Percentiles rank a stretch among this genome's conserved stretches.
Evolutionary conservation across 495 filamentous ascomycete genomes (phyloP).

Genomic region (Podospora conica): DNA sequence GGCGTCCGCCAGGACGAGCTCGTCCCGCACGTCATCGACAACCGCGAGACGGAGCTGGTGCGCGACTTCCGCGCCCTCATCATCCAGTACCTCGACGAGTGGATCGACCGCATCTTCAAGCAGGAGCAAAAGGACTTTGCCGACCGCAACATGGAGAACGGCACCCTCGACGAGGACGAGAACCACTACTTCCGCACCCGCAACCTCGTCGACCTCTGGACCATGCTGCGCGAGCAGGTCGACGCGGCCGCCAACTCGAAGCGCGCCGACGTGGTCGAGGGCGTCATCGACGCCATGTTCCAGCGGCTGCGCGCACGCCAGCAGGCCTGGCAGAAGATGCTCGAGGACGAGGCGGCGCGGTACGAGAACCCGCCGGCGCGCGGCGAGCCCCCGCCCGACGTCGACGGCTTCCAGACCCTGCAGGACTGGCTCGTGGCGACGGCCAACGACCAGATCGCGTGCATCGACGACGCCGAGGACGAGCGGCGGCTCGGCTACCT

Average conservation of each 20-base stretch:
- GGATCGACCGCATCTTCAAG: slow-evolving; percentile 86
- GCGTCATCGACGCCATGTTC: slow-evolving; percentile 92
- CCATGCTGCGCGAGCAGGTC: slow-evolving; percentile 90
- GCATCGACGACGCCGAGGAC: slow-evolving; percentile 82
- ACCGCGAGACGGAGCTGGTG: slow-evolving; percentile 79
- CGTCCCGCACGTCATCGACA: slow-evolving; percentile 76
- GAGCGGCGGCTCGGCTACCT: slow-evolving; percentile 68
- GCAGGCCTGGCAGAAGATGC: slow-evolving; percentile 73
- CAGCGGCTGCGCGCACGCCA: slow-evolving; percentile 75
- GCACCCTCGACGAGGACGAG: slow-evolving; percentile 74
- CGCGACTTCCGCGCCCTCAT: slow-evolving; percentile 92
- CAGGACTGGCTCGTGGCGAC: slow-evolving; percentile 96
- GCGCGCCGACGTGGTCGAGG: slow-evolving; percentile 80
- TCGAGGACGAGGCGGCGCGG: slow-evolving; percentile 76
- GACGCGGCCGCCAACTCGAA: slow-evolving; percentile 72
- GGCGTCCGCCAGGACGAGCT: slow-evolving; percentile 69
- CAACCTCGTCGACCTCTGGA: slow-evolving; percentile 90
- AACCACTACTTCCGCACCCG: slow-evolving; percentile 84
- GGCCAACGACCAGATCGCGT: slow-evolving; percentile 96
- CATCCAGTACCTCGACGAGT: slow-evolving; percentile 90
- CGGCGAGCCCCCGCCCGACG: slow-evolving; percentile 34
- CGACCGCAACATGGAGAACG: slow-evolving; percentile 62
- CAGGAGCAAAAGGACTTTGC: slow-evolving; percentile 75
- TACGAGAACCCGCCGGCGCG: slow-evolving; percentile 54
- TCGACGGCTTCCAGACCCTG: slow-evolving; percentile 71